Evolutionary conservation across 148 eudicot genomes (phyloP), one percentile per base, ranked within the genome.

Genomic region (Vaccinium corymbosum): DNA sequence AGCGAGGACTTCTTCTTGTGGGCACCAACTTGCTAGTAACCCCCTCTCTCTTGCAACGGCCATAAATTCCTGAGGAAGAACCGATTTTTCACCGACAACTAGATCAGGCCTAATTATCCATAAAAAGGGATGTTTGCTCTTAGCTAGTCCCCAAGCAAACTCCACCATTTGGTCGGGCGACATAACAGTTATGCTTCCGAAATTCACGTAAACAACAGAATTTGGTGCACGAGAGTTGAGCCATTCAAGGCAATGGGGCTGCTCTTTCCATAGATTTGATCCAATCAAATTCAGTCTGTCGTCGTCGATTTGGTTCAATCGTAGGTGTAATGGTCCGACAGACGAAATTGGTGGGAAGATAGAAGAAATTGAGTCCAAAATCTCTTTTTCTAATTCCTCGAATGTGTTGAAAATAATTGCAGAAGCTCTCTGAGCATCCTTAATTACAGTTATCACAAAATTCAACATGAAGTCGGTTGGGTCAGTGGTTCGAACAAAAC

Each of bases 81-180:
- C 14, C 0, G 49, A 17, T 16, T 46, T 52, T 16, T 78, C 48
- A 32, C 81, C 81, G 35, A 38, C 10, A 5, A 78, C 64, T 20
- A 78, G 29, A 78, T 53, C 81, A 11, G 81, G 81, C 35, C 81
- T 78, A 9, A 78, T 53, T n/a, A 78, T 78, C 81, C 81, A 78
- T 9, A 78, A 16, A 53, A 78, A 78, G n/a, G 27, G 1, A 11
- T 78, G 81, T 46, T 52, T 78, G 32, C 81, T 78, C 53, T 78
- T 78, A 20, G 64, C 81, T 22, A 78, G 81, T 13, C 64, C 81
- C 81, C 81, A 78, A 52, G 81, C 81, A 53, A 78, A 78, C 57
- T 78, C 81, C 12, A 55, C 81, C 35, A 78, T 17, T 19, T 78
- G 81, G 29, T 53, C 38, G 0, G 13, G 56, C 13, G 64, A n/a